Base-by-base conservation (phyloP, 805 yeast species). In the Citeromyces matritensis region DNA sequence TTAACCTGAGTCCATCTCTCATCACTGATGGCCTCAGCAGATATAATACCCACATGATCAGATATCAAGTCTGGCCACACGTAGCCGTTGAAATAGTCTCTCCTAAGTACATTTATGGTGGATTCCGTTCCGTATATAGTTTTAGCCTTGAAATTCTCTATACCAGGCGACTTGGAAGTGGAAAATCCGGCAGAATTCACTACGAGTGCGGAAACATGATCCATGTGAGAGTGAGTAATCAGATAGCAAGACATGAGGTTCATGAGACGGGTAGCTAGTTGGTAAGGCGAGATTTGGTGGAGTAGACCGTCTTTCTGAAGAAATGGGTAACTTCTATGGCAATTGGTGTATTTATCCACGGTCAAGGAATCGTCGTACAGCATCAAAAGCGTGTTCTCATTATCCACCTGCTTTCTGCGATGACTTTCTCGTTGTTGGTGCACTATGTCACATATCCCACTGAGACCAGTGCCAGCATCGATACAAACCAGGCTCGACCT, bases 191-290 rank as follows among this genome's bases (percentile, higher is more conserved):
- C 82, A 3, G 86, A 69, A 45, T 84, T 84, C 32, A 85, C 53
- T 0, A 76, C 69, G 30, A 85, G 45, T 0, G 78, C 81, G 7
- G 66, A 47, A 9, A 83, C 60, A 48, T 85, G 96, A 49, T 85
- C 96, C 32, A 85, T 46, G 51, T 85, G 96, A 0, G 88, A 70
- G 50, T 85, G 96, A 1, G 95, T 70, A 17, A 85, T 64, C 30
- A 76, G 55, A 39, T 64, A 70, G 23, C 55, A 55, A 6, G 53
- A 45, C 2, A 74, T 45, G 5, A 49, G 39, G 4, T 52, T 49
- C 21, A 60, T 48, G 4, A 73, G 26, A 4, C 15, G 33, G 7
- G 32, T 23, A 23, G 44, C 38, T 4, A 39, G 24, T 32, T 36
- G 36, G 13, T 39, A 26, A 12, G 26, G 28, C 9, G 43, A 30